A percentile compares a stretch with the other conserved stretches of the same genome.
Conservation (phyloP, 2,329 filamentous ascomycete genomes). For the Didymellaceae sp. region DNA sequence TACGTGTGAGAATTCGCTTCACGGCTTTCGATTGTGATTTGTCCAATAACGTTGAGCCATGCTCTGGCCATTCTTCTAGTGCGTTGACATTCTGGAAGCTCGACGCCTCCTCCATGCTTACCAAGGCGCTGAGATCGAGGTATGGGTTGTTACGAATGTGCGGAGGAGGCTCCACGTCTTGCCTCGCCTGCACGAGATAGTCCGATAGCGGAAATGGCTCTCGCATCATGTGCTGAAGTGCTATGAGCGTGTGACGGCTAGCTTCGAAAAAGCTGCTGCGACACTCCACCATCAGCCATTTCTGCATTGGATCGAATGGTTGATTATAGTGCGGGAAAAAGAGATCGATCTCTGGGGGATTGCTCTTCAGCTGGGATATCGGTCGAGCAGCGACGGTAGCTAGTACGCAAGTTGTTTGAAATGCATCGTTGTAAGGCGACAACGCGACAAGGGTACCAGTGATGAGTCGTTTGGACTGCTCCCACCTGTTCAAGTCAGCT, state of each 20-base stretch:
- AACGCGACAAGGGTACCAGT: constrained; percentile 63
- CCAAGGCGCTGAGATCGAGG: constrained; percentile 58
- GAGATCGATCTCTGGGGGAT: constrained; percentile 76
- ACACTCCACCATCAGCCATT: constrained; percentile 81
- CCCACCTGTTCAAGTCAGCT: constrained; percentile 56
- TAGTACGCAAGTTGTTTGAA: constrained; percentile 69
- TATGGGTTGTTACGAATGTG: constrained; percentile 60
- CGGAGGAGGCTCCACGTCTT: constrained; percentile 56
- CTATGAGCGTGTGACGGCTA: constrained; percentile 72
- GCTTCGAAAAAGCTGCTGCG: constrained; percentile 79
- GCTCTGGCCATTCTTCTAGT: constrained; percentile 61
- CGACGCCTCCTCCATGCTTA: constrained; percentile 47
- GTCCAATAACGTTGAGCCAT: constrained; percentile 64
- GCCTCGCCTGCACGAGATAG: constrained; percentile 62
- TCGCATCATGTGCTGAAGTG: constrained; percentile 69
- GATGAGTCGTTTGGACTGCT: constrained; percentile 64
- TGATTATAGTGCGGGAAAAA: constrained; percentile 71
- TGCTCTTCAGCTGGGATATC: constrained; percentile 66
- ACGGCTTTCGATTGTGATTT: constrained; percentile 73
- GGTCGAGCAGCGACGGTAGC: constrained; percentile 76
- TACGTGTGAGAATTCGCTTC: constrained; percentile 71
- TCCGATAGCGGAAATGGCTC: constrained; percentile 69
- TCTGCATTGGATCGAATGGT: constrained; percentile 70
- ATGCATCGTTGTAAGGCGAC: constrained; percentile 64
- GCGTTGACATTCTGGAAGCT: constrained; percentile 60